Evolutionary conservation across 257 asterid species (phyloP), one percentile per base, ranked within the genome.

Genomic region (Primulina huaijiensis): DNA sequence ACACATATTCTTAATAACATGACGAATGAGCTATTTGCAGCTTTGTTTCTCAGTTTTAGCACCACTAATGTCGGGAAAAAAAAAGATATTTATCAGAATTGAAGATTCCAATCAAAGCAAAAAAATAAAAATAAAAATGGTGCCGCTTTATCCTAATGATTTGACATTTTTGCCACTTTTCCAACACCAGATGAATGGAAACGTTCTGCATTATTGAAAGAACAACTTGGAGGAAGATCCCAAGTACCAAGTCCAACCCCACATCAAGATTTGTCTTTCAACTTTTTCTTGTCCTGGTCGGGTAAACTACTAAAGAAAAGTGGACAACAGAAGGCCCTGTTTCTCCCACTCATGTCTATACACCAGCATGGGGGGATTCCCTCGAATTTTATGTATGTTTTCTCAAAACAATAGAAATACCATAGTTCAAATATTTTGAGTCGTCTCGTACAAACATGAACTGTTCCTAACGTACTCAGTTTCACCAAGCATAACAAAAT

Each of bases 221-320:
- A 25, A 40, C 35, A 30, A 56, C 55, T 61, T 33, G n/a, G 64
- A 21, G 31, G 23, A 62, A 77, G 27, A 83, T 80, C 73, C 37
- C 52, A 80, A 69, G 57, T 50, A 50, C 57, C 57, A 50, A 50
- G 78, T 74, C 78, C 79, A 83, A 80, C 73, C 80, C 80, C 81
- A 74, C 76, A 17, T 58, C 60, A 31, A 66, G 56, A 60, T 60
- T 58, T 8, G 61, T 17, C 10, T 43, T 30, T 38, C 10, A 12
- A 57, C 57, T 43, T 58, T 7, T 40, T 58, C 31, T 53, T 35
- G 9, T 40, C 25, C 34, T 63, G 38, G 58, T 64, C 7, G 19
- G 57, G 62, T 14, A 64, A 64, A 62, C 25, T 34, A 46, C 7
- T 73, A 69, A 55, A 53, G 62, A 56, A 71, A 77, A 66, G 19